Conservation (phyloP, 1,284 basidiomycete genomes). For the Calocybe gambosa region DNA sequence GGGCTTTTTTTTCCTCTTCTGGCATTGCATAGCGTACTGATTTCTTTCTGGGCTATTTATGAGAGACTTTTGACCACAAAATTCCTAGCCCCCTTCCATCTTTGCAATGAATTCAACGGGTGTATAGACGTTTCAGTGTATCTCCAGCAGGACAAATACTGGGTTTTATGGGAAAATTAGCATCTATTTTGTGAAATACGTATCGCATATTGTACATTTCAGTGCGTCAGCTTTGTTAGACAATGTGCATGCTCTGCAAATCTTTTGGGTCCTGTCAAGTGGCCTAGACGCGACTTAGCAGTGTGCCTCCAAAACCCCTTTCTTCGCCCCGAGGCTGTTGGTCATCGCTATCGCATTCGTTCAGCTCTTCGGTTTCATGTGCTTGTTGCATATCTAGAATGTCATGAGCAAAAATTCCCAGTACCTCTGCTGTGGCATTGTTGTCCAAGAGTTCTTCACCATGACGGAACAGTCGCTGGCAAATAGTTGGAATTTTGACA, state of each 20-base stretch:
- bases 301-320: constrained; percentile 68
- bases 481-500: constrained; percentile 63
- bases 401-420: constrained; percentile 63
- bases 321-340: constrained; percentile 49
- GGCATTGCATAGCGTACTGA: constrained; percentile 18
- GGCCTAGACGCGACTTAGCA: constrained; percentile 34
- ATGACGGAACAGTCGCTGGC: constrained; percentile 61
- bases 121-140: constrained; percentile 14
- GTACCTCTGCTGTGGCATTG: constrained; percentile 46
- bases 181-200: constrained; percentile 24
- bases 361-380: constrained; percentile 50
- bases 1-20: constrained; percentile 19
- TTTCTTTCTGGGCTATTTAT: constrained; percentile 19
- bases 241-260: constrained; percentile 40
- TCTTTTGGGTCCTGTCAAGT: constrained; percentile 21
- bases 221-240: constrained; percentile 29
- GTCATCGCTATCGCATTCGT: constrained; percentile 49
- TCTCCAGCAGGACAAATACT: constrained; percentile 8
- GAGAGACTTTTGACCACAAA: constrained; percentile 18
- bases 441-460: constrained; percentile 62
- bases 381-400: constrained; percentile 60
- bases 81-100: background rate
- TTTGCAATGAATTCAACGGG: constrained; percentile 12
- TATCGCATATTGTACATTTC: constrained; percentile 39
- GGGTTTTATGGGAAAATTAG: constrained; percentile 17